phyloP scores from a whole-genome alignment of 192 early-diverging fungal species.

The Martensiomyces pterosporus region DNA sequence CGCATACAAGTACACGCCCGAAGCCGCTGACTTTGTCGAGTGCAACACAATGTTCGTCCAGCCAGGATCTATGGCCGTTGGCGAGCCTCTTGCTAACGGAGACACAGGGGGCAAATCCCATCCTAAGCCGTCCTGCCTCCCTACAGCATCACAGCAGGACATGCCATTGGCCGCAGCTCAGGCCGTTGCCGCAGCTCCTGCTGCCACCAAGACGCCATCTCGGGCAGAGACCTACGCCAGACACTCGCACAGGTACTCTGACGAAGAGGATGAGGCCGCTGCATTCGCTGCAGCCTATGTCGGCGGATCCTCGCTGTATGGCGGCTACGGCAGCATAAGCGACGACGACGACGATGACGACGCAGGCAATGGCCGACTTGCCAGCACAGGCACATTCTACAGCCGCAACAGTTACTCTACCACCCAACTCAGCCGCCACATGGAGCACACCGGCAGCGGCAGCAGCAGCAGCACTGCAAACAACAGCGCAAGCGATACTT shows the following conservation, averaged over 20 bases:
- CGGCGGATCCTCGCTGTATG: conserved; percentile 22
- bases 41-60: conserved; percentile 15
- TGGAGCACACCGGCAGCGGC: too few species aligned
- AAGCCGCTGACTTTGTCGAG: conserved; percentile 22
- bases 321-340: conserved; percentile 27
- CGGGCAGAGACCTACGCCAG: too few species aligned
- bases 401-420: neutral
- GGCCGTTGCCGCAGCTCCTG: too few species aligned
- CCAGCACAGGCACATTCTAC: neutral
- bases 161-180: too few species aligned
- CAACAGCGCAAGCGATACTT: too few species aligned
- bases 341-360: conserved; percentile 23
- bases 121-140: too few species aligned
- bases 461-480: neutral
- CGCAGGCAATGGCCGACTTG: neutral
- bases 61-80: neutral
- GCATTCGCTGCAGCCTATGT: conserved; percentile 39
- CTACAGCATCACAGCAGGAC: too few species aligned
- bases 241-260: conserved; percentile 20
- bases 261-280: conserved; percentile 32
- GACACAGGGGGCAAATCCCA: too few species aligned
- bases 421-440: neutral
- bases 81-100: too few species aligned
- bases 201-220: neutral
- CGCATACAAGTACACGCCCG: conserved; percentile 29